A percentile compares a stretch with the other conserved stretches of the same genome.
Evolutionary conservation across 768 basidiomycete species (phyloP).

Genomic region (Amanita polypyramis): DNA sequence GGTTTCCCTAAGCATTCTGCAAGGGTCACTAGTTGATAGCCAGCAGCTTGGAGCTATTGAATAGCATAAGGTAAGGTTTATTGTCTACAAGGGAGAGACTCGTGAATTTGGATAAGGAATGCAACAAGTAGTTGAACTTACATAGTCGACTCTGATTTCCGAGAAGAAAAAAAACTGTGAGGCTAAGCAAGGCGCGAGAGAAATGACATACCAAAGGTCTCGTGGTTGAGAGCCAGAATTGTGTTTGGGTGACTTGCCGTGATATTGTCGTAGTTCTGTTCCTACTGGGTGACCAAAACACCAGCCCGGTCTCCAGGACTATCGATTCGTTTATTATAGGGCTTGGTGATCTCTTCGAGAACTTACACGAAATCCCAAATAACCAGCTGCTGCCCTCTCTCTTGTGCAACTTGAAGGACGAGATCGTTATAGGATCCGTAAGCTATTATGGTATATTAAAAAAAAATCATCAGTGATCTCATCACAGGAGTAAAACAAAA

Average conservation of each 20-base stretch:
- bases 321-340: neutral
- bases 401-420: constrained; percentile 10
- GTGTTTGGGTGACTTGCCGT: constrained; percentile 21
- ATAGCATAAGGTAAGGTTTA: constrained; percentile 30
- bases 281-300: constrained; percentile 17
- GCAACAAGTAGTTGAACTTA: constrained; percentile 10
- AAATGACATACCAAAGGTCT: constrained; percentile 19
- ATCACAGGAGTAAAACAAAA: neutral
- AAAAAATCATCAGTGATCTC: neutral
- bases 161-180: neutral
- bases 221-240: constrained; percentile 31
- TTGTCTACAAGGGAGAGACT: constrained; percentile 13
- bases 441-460: constrained; percentile 9
- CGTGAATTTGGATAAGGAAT: neutral
- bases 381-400: constrained; percentile 9
- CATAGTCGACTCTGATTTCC: constrained; percentile 14
- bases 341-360: neutral
- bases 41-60: constrained; percentile 23
- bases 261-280: constrained; percentile 18
- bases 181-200: neutral
- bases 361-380: constrained; percentile 17
- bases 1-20: constrained; percentile 29
- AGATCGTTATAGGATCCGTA: constrained; percentile 12
- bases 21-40: constrained; percentile 31
- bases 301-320: constrained; percentile 31